These are phyloP conservation scores for Leccinum pellstonianum DNA, from an alignment of 768 basidiomycete species.

Conservation along the genomic window DNA sequence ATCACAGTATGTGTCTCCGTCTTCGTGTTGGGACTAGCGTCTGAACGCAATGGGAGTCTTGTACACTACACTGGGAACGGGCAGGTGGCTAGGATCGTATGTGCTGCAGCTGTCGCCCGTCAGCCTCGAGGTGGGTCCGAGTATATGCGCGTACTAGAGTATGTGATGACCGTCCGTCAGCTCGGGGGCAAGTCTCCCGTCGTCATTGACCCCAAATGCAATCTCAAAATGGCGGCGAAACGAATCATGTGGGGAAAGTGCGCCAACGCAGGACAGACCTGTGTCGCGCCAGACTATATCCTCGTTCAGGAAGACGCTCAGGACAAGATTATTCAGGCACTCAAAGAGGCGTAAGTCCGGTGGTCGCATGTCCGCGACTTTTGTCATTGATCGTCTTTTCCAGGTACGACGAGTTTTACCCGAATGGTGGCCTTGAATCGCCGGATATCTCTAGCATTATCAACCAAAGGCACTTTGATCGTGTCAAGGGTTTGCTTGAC, in stretches of 20 bases:
- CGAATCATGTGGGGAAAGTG: constrained; percentile 79
- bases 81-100: constrained; percentile 64
- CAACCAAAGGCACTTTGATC: constrained; percentile 48
- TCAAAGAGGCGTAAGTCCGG: constrained; percentile 41
- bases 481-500: constrained; percentile 61
- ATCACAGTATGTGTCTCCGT: constrained; percentile 41
- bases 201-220: constrained; percentile 68
- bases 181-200: constrained; percentile 77
- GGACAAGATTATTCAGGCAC: constrained; percentile 39
- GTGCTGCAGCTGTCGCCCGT: constrained; percentile 76
- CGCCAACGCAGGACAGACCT: constrained; percentile 76
- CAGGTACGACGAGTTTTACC: constrained; percentile 38
- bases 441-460: constrained; percentile 53
- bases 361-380: not conserved
- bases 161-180: constrained; percentile 28
- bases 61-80: constrained; percentile 55
- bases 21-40: not conserved
- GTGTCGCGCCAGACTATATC: constrained; percentile 60
- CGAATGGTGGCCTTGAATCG: constrained; percentile 42
- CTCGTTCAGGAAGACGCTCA: constrained; percentile 43
- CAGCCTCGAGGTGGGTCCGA: constrained; percentile 46
- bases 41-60: constrained; percentile 20
- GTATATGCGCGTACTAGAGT: not conserved
- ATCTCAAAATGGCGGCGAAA: constrained; percentile 62
- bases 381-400: not conserved